Percentiles rank a stretch among this genome's conserved stretches.
These are phyloP conservation scores for Bryoglossum gracile DNA, from an alignment of 495 filamentous ascomycete genomes.

Conservation along the genomic window DNA sequence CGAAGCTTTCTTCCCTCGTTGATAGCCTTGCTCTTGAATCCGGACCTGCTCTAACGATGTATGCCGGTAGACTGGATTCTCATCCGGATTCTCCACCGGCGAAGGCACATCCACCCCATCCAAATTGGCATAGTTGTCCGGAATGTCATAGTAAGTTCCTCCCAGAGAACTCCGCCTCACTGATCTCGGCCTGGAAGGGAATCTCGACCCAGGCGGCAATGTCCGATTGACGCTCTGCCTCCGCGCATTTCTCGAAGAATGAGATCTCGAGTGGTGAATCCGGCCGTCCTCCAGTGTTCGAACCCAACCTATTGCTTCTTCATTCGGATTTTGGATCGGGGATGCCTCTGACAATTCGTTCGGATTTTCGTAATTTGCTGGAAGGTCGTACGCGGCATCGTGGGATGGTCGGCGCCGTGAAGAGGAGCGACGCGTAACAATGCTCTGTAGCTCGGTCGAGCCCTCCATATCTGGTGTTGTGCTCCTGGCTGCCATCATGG, in stretches of 20 bases:
- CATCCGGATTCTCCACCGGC: constrained; percentile 38
- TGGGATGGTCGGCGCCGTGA: not conserved
- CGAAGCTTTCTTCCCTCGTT: constrained; percentile 18
- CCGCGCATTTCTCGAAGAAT: not conserved
- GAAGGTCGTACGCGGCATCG: constrained; percentile 13
- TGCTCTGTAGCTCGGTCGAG: not conserved
- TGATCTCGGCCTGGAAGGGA: constrained; percentile 8
- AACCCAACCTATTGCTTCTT: constrained; percentile 25
- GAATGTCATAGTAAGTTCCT: constrained; percentile 34
- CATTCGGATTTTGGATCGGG: constrained; percentile 37
- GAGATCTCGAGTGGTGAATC: not conserved
- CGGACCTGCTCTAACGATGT: constrained; percentile 19
- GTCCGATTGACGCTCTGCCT: constrained; percentile 1
- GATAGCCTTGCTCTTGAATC: constrained; percentile 22
- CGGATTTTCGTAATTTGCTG: constrained; percentile 34
- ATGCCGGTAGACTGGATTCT: constrained; percentile 28
- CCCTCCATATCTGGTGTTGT: not conserved
- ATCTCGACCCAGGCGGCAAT: constrained; percentile 3
- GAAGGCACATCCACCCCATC: constrained; percentile 38
- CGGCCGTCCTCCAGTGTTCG: constrained; percentile 12
- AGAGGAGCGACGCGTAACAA: not conserved
- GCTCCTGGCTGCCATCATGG: constrained; percentile 1
- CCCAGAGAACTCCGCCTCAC: constrained; percentile 13
- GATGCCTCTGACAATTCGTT: constrained; percentile 37
- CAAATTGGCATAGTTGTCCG: constrained; percentile 41